Evolutionary conservation across 805 yeast species (phyloP), one percentile per base, ranked within the genome.

Genomic region (Peterozyma toletana): DNA sequence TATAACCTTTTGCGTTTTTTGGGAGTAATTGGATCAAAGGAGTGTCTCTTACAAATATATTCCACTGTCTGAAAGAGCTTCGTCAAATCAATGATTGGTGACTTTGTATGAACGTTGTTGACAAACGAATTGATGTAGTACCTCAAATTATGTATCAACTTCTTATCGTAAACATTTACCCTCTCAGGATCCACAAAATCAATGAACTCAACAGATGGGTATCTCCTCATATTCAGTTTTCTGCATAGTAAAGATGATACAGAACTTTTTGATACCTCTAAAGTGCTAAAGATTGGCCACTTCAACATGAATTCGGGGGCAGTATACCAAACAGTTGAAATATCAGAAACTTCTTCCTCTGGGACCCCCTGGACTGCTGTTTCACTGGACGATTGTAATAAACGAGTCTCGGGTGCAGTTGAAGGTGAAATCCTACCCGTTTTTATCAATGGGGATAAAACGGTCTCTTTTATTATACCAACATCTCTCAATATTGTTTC

Each of bases 21-120:
- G 13, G 30, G 11, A 9, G 11, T 31, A 2, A 36, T 30, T 11
- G 11, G 30, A 17, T 37, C 35, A 15, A 37, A 40, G 10, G 16
- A 21, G 7, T 36, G 35, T 11, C 31, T 15, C 9, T 30, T 15
- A 17, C 40, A 38, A 14, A 45, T 38, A 16, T 14, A 17, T 13
- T 41, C 37, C 15, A 41, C 42, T 5, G 48, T 45, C 16, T 14
- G 13, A 14, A 37, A 41, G 14, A 45, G 21, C 15, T 38, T 41
- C 4, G 16, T 36, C 27, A 45, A 35, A 35, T 45, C 48, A 11
- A 45, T 31, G 1, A 45, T 37, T 9, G 48, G 48, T 11, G 45
- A 33, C 30, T 45, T 45, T 9, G 40, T 41, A 38, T 45, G 48
- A 11, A 38, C 42, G 37, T 41, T 45, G 27, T 45, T 41, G 38